Base-by-base conservation (phyloP, 202 grass and related monocot genomes). In the Brachypodium distachyon region DNA sequence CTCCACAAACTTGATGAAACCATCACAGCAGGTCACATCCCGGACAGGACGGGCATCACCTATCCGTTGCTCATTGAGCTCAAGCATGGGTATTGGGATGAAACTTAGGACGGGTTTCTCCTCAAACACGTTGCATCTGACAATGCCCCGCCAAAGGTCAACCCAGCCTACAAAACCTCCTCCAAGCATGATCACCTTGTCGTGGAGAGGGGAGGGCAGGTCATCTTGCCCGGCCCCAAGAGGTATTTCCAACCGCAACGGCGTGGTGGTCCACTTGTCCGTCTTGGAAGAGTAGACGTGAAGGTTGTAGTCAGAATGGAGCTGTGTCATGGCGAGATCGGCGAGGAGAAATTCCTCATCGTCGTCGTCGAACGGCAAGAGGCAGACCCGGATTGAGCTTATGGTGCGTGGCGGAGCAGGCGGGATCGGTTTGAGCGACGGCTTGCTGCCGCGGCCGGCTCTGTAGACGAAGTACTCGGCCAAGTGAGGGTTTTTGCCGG, bases 401-500 rank as follows among this genome's bases (percentile, higher is more conserved):
- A 9, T 61, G 8, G 32, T 61, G 32, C 8, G 0, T 0, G 58
- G 2, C 19, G 32, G 60, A 65, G 61, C 4, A 25, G 1, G 1
- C 21, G 36, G 61, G 61, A 41, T 65, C 11, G 0, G 37, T 3
- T 34, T 65, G 36, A 65, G 61, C 0, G 61, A 22, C 37, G 61
- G 61, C 36, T 65, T 36, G 33, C 6, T 65, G 61, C 61, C 61
- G 6, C 22, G 21, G 19, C 12, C 12, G 36, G 36, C 61, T 19
- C 41, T 65, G 36, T 41, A 65, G 36, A 65, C 61, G 36, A 65
- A 65, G 61, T 41, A 65, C 61, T 65, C 61, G 2, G 1, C 3
- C 12, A 14, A 11, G 0, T 9, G 1, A 22, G 21, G 6, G 19
- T 6, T 7, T 7, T 0, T 2, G 14, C 0, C 0, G 28, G 3